A percentile compares a stretch with the other conserved stretches of the same genome.
These are phyloP conservation scores for Rosa multiflora DNA, from an alignment of 306 rosid species.

Conservation along the genomic window DNA sequence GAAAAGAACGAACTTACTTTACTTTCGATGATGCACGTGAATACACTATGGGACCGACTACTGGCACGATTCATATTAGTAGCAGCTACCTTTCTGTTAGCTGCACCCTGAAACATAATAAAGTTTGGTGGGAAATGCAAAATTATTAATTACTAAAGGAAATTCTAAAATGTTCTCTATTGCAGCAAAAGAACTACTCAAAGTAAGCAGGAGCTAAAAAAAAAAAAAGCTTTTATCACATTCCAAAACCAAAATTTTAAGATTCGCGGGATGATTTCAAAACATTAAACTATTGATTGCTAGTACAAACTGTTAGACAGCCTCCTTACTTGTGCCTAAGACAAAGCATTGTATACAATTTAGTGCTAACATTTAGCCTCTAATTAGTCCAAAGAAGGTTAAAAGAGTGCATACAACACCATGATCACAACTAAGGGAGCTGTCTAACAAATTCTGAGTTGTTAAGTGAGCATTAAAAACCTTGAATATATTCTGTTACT, in stretches of 20 bases:
- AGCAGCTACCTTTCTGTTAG: constrained; percentile 95
- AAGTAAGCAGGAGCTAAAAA: background rate
- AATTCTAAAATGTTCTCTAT: background rate
- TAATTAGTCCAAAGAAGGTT: background rate
- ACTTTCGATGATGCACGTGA: constrained; percentile 93
- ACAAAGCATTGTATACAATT: background rate
- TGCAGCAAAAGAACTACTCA: background rate
- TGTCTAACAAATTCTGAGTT: background rate
- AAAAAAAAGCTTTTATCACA: background rate
- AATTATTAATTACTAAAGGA: background rate
- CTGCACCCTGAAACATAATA: constrained; percentile 65
- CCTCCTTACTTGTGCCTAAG: background rate
- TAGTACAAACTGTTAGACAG: background rate
- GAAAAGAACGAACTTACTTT: constrained; percentile 48
- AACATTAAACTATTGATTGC: background rate
- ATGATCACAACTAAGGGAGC: background rate
- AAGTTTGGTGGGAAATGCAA: background rate
- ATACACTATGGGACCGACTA: constrained; percentile 97
- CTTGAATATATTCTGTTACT: background rate
- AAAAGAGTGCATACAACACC: background rate
- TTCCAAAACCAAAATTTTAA: background rate
- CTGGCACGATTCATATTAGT: constrained; percentile 98
- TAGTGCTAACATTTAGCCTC: background rate
- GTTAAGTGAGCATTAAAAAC: background rate
- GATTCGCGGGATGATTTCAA: background rate